Evolutionary conservation across 768 basidiomycete genomes (phyloP), one percentile per base, ranked within the genome.

Genomic region (Polyporus arcularius): DNA sequence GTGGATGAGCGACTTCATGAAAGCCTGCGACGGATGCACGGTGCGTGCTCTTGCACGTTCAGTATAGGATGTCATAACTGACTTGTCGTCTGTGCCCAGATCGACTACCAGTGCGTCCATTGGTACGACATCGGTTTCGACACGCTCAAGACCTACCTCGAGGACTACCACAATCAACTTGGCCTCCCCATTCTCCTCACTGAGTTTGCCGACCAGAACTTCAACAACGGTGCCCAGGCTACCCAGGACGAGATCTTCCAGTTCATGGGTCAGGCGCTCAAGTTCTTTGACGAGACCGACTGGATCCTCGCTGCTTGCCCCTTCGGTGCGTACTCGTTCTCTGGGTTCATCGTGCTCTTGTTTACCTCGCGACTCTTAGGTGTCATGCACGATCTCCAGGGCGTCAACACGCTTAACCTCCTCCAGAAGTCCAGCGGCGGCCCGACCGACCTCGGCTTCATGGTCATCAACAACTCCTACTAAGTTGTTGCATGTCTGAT

Each of bases 131-230:
- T 76, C 14, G 59, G 74, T 14, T 61, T 80, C 2, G 52, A 76
- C 0, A 76, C 76, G 10, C 80, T 94, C 68, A 79, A 84, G 55
- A n/a, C 58, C 12, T 88, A 86, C 72, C 71, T 88, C 51, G 66
- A 67, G 9, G 65, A 73, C 1, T 81, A 82, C 67, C 74, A 90
- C 68, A 61, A 63, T 42, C 74, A 73, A 2, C 86, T 83, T 67
- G 38, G 46, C 32, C 52, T 57, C 11, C 72, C 73, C 31, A 74
- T 92, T 67, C 84, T 81, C 80, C 71, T 88, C 59, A 89, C 89
- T 4, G 92, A 94, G 68, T 86, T 83, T 66, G 90, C 89, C 61
- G 86, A 84, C 75, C 78, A 90, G 84, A 78, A 87, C 75, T 91
- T 86, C 64, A 79, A 78, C 11, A 64, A 60, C 2, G 78, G 77